phyloP scores from a whole-genome alignment of 83 land plant species.

The Picea abies region DNA sequence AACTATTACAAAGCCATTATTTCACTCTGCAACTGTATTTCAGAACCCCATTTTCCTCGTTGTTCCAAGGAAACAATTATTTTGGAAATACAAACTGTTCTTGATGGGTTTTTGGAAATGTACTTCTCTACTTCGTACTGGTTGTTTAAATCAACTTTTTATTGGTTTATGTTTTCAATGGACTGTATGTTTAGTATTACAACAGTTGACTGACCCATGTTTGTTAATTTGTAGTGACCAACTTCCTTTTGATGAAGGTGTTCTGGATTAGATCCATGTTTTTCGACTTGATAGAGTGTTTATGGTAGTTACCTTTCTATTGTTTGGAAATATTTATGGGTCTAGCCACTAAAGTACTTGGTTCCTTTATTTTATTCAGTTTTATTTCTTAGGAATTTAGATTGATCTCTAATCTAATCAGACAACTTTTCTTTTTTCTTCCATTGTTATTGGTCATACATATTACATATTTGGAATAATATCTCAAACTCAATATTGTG shows the following conservation, averaged over 20 bases:
- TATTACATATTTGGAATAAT: too few relatives aligned
- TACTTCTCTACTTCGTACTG: constrained; percentile 16
- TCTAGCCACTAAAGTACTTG: too few relatives aligned
- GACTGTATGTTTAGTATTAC: neutral
- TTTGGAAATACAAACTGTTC: constrained; percentile 65
- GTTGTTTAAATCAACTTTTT: neutral
- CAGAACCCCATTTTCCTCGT: constrained; percentile 57
- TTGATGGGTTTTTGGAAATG: constrained; percentile 94
- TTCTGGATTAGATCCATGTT: too few relatives aligned
- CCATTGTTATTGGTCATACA: too few relatives aligned
- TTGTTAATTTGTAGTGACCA: constrained; percentile 52
- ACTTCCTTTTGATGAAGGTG: constrained; percentile 23
- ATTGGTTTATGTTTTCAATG: neutral
- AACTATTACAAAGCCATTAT: constrained; percentile 3
- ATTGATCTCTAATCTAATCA: too few relatives aligned
- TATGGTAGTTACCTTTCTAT: constrained; percentile 42
- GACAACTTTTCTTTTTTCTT: too few relatives aligned
- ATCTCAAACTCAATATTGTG: too few relatives aligned
- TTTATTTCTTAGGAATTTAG: too few relatives aligned
- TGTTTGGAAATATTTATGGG: neutral
- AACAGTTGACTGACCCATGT: neutral
- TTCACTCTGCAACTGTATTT: constrained; percentile 47
- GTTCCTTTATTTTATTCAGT: too few relatives aligned
- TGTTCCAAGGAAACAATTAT: constrained; percentile 52
- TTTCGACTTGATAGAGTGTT: constrained; percentile 48